Evolutionary conservation across 768 basidiomycete species (phyloP).

Genomic region (Candolleomyces aberdarensis): DNA sequence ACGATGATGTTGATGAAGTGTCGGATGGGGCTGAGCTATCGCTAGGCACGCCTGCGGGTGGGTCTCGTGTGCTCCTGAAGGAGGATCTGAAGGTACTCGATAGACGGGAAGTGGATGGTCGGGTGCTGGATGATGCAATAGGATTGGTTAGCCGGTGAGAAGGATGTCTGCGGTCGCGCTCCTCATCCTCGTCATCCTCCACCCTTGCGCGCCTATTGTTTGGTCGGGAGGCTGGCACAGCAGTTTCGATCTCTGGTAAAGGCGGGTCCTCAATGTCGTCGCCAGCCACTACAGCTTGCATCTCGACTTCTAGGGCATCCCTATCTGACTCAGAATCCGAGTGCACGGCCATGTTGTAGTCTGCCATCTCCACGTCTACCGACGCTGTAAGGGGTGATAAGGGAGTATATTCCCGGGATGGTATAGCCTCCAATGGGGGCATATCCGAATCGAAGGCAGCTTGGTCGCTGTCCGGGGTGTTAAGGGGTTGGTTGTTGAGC

Average conservation of each 20-base stretch:
- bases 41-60: too few species aligned
- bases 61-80: constrained; percentile 14
- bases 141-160: constrained; percentile 47
- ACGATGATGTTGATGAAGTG: too few species aligned
- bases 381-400: background rate
- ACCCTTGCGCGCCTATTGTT: constrained; percentile 50
- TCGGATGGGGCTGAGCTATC: too few species aligned
- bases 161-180: constrained; percentile 61
- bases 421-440: constrained; percentile 34
- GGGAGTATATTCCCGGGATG: background rate
- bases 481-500: too few species aligned
- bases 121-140: constrained; percentile 7
- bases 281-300: constrained; percentile 26
- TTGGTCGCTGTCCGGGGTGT: background rate
- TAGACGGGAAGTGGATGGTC: constrained; percentile 4
- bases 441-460: constrained; percentile 28
- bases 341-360: constrained; percentile 26
- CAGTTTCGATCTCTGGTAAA: constrained; percentile 7
- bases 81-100: constrained; percentile 12
- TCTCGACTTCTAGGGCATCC: constrained; percentile 27
- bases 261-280: constrained; percentile 17
- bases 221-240: constrained; percentile 13
- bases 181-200: constrained; percentile 60
- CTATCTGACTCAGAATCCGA: constrained; percentile 26
- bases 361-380: constrained; percentile 5